Conservation (phyloP, 148 eudicot genomes). For the Rhododendron vialii region DNA sequence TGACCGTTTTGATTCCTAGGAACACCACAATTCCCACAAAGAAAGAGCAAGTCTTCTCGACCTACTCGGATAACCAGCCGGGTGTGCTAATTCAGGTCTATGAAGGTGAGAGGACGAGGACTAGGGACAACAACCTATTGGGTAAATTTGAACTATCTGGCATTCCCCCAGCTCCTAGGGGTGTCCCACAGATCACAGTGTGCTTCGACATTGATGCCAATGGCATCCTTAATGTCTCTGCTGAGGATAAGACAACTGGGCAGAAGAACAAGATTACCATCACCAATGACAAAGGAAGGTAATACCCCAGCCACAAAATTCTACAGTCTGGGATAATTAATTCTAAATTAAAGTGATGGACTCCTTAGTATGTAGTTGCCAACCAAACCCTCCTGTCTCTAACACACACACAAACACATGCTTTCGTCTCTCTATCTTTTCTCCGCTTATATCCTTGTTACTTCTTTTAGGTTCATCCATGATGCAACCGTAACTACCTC, state of each 20-base stretch:
- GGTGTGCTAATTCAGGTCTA: slow-evolving; percentile 46
- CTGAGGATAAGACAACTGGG: slow-evolving; percentile 51
- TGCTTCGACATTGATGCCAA: background rate
- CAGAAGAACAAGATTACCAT: slow-evolving; percentile 55
- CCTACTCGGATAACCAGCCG: slow-evolving; percentile 45
- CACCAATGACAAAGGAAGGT: slow-evolving; percentile 48
- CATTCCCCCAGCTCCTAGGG: background rate
- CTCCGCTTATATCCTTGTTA: background rate
- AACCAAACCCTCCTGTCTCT: too few relatives aligned
- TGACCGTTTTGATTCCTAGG: background rate
- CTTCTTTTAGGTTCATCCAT: background rate
- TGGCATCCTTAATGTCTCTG: slow-evolving; percentile 41
- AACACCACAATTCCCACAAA: background rate
- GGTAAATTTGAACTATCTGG: background rate
- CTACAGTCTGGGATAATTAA: background rate
- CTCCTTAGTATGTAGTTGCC: too few relatives aligned
- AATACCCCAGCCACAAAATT: background rate
- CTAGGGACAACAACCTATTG: background rate
- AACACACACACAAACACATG: background rate
- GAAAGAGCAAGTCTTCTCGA: background rate
- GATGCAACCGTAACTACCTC: background rate
- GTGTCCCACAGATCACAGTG: background rate
- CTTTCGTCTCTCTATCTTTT: background rate
- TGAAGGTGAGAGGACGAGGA: slow-evolving; percentile 31
- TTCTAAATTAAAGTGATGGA: background rate